Base-by-base conservation (phyloP, 1,284 basidiomycete genomes). In the Leccinum subfulvum region DNA sequence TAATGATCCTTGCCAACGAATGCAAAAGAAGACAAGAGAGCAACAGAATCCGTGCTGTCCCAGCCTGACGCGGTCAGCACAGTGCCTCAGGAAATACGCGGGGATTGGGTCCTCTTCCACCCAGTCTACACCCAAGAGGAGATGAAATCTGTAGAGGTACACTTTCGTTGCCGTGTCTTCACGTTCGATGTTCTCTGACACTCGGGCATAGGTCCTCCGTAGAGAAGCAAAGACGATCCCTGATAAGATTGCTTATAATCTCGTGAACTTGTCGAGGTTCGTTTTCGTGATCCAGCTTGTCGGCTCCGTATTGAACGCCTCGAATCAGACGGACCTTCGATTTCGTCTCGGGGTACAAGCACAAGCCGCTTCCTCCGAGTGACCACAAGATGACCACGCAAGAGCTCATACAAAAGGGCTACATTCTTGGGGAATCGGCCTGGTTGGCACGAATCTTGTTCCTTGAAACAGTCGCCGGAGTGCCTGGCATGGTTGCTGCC, bases 401-500 rank as follows among this genome's bases (percentile, higher is more conserved):
- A 60, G 84, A 95, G 67, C 81, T 97, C 41, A 81, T 90, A 62
- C 83, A 87, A 66, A 82, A 82, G 23, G 91, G 92, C 0, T 87
- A 91, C 71, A 71, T 93, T 23, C 82, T 97, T 71, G 82, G 84
- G 59, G 88, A 91, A 62, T 77, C 84, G 18, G 85, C 85, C 56
- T 98, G 95, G 95, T 77, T 97, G 56, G 69, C 90, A 84, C 84
- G 95, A 26, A 91, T 96, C 66, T 79, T 97, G 54, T 92, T 97
- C 78, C 82, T 97, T 52, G 95, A 97, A 78, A 90, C 85, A 59
- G 87, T 97, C 59, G 97, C 97, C 4, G 97, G 94, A 44, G 95
- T 95, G 6, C 94, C 94, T 11, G 95, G 95, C 2, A 96, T 97
- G 94, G 94, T 95, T 11, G 95, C 89, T 13, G 95, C 93, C 2